A percentile compares a stretch with the other conserved stretches of the same genome.
Evolutionary conservation across 306 rosid genomes (phyloP).

Genomic region (Vigna mungo): DNA sequence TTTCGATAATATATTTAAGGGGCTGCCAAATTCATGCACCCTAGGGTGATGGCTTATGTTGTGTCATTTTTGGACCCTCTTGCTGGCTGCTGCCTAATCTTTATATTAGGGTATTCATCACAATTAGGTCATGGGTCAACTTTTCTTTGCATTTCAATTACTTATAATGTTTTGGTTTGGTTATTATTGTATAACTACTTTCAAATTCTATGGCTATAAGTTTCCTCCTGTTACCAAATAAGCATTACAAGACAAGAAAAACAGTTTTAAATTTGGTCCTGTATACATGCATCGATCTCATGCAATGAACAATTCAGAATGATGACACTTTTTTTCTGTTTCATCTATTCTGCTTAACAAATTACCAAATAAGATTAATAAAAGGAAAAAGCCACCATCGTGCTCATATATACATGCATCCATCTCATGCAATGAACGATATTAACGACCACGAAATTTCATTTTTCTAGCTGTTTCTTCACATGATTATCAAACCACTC

Average conservation of each 20-base stretch:
- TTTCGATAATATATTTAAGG: slow-evolving; percentile 7
- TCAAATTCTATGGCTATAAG: not conserved
- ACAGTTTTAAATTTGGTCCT: not conserved
- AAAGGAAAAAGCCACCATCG: not conserved
- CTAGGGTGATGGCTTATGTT: slow-evolving; percentile 30
- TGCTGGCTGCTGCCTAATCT: slow-evolving; percentile 43
- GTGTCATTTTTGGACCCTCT: slow-evolving; percentile 31
- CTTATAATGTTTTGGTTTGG: slow-evolving; percentile 5
- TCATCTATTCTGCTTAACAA: not conserved
- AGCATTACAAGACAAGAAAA: not conserved
- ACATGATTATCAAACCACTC: not conserved
- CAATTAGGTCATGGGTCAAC: slow-evolving; percentile 32
- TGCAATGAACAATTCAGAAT: slow-evolving; percentile 24
- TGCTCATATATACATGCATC: slow-evolving; percentile 20
- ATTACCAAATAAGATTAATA: slow-evolving; percentile 15
- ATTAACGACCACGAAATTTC: slow-evolving; percentile 12
- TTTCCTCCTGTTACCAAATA: slow-evolving; percentile 3
- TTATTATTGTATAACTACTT: slow-evolving; percentile 34
- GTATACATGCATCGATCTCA: not conserved
- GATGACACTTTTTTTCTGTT: not conserved
- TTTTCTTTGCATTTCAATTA: slow-evolving; percentile 22
- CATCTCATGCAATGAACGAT: slow-evolving; percentile 24
- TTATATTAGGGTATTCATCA: slow-evolving; percentile 43
- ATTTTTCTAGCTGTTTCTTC: not conserved
- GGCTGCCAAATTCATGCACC: slow-evolving; percentile 38